Conservation (phyloP, 163 green algal genomes). For the Scenedesmus sp. region DNA sequence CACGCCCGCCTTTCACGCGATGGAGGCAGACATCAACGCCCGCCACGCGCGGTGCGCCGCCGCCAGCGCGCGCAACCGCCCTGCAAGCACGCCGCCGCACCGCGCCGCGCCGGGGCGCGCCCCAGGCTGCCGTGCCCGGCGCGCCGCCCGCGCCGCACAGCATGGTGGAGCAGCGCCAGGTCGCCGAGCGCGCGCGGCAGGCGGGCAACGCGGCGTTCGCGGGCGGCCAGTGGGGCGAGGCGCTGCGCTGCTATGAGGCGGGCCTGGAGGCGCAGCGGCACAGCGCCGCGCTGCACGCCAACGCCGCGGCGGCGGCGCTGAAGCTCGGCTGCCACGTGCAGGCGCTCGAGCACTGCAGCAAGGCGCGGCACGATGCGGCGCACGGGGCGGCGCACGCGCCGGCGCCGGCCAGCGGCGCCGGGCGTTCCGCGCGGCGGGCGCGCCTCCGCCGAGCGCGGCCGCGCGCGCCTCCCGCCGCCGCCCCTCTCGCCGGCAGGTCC, state of each 20-base stretch:
- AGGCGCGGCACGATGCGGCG: no score
- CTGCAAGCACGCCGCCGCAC: no score
- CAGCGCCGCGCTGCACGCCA: conserved; percentile 81
- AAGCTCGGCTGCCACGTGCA: conserved; percentile 80
- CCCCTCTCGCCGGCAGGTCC: conserved; percentile 52
- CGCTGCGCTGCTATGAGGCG: conserved; percentile 73
- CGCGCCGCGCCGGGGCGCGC: no score
- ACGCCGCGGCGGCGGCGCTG: conserved; percentile 80
- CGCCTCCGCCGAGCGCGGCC: no score
- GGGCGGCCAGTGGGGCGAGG: conserved; percentile 63
- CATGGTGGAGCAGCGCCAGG: conserved; percentile 76
- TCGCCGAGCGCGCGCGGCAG: conserved; percentile 71
- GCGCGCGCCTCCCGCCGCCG: no score
- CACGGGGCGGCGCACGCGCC: no score
- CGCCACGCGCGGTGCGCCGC: conserved; percentile 68
- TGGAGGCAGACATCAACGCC: conserved; percentile 87
- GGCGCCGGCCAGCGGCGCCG: no score
- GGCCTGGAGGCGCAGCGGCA: conserved; percentile 72
- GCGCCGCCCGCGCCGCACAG: conserved; percentile 56
- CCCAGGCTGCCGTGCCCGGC: no score
- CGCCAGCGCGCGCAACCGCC: no score
- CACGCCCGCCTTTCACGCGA: conserved; percentile 65
- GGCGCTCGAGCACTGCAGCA: conserved; percentile 83
- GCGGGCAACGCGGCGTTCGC: conserved; percentile 74
- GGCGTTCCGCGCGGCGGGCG: no score